Evolutionary conservation across 23 red algal genomes (phyloP), one percentile per base, ranked within the genome.

Genomic region (Gracilaria caudata): DNA sequence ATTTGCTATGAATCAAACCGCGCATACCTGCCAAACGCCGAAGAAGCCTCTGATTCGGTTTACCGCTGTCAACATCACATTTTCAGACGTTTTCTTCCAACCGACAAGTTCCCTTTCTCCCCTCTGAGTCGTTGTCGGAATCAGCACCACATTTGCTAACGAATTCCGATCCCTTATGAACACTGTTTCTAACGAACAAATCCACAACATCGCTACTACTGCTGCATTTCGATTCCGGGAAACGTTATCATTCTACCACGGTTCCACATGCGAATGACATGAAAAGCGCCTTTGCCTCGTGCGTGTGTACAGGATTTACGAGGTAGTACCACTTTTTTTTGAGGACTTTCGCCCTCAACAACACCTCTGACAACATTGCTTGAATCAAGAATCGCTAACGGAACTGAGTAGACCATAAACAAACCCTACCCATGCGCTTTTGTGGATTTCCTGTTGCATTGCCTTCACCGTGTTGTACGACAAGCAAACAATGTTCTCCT

Each of bases 391-490:
- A 66, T 66, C 61, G 29, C 29, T 35, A 66, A 66, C 32, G 61
- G 32, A 66, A 66, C 61, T 66, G 61, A 29, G 26, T 66, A 33
- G 61, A 35, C 61, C 61, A 37, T 66, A 66, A 66, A 66, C 26
- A 35, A 57, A 66, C 61, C 61, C 30, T 35, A 0, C 29, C 14
- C 26, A 66, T 36, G 23, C 61, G 2, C 61, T 66, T 66, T 36
- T 66, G 19, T 36, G 61, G 58, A 30, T 63, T 63, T 14, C 61
- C 61, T 37, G 19, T 53, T 53, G n/a, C n/a, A n/a, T n/a, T n/a
- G n/a, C n/a, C n/a, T n/a, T n/a, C n/a, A n/a, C n/a, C n/a, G n/a
- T n/a, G n/a, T n/a, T n/a, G n/a, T n/a, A n/a, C 45, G 45, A 9
- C 45, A 49, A 9, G 7, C 45, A 49, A 49, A 7, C 45, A 49